phyloP scores from a whole-genome alignment of 768 basidiomycete genomes.

The Lentinula raphanica region DNA sequence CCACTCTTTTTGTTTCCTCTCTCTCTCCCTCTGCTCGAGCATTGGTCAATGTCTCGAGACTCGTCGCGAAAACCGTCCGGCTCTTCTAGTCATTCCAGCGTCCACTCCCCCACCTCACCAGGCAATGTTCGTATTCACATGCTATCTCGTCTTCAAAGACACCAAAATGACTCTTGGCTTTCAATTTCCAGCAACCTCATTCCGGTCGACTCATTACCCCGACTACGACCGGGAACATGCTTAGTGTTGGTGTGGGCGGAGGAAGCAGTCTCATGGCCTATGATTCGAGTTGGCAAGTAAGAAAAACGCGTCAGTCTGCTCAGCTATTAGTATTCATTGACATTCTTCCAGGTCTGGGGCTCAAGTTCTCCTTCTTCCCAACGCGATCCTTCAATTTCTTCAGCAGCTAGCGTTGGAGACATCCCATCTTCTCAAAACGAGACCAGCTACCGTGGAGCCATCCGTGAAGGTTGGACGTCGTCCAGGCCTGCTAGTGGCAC shows the following conservation, averaged over 20 bases:
- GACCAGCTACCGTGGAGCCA: conserved; percentile 38
- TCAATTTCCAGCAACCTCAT: conserved; percentile 24
- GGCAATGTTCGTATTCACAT: conserved; percentile 39
- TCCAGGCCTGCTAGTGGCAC: conserved; percentile 47
- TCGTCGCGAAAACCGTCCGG: conserved; percentile 64
- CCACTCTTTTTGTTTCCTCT: conserved; percentile 19
- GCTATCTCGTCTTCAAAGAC: conserved; percentile 7
- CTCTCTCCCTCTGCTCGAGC: neutral
- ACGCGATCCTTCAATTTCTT: conserved; percentile 60
- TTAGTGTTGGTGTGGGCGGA: conserved; percentile 47
- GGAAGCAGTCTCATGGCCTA: conserved; percentile 44
- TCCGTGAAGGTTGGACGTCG: conserved; percentile 45
- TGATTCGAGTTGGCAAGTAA: conserved; percentile 65
- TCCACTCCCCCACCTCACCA: conserved; percentile 61
- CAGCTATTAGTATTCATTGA: conserved; percentile 8
- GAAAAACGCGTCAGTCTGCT: conserved; percentile 14
- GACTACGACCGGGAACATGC: conserved; percentile 40
- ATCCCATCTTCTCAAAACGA: conserved; percentile 41
- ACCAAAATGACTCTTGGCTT: conserved; percentile 8
- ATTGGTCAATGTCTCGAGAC: conserved; percentile 33
- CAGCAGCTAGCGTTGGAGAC: conserved; percentile 48
- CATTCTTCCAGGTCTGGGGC: conserved; percentile 54
- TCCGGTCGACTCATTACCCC: conserved; percentile 43
- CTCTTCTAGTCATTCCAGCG: conserved; percentile 60
- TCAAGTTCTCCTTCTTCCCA: conserved; percentile 42